Evolutionary conservation across 805 yeast species (phyloP).

Genomic region (Candida nanaspora): DNA sequence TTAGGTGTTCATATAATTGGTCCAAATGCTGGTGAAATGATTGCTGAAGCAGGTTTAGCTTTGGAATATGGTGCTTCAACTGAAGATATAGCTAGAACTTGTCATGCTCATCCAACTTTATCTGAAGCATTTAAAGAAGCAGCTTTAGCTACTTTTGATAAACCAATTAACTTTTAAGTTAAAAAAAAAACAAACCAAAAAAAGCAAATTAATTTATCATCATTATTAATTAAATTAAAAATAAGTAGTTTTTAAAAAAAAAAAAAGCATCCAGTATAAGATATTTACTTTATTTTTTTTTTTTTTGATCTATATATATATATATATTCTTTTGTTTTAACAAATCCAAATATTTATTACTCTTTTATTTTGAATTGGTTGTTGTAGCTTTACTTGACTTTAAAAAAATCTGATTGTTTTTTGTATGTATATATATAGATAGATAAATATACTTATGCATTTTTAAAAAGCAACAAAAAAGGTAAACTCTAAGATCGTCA

Average conservation of each 20-base stretch:
- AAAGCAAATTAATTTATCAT: not conserved
- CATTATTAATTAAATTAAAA: not conserved
- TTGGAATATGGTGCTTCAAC: constrained; percentile 98
- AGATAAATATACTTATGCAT: not conserved
- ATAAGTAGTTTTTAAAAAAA: not conserved
- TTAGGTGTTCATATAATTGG: constrained; percentile 97
- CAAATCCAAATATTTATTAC: no score
- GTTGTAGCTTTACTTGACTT: no score
- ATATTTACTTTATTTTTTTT: no score
- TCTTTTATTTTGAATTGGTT: no score
- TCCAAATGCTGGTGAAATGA: constrained; percentile 99
- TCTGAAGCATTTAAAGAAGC: constrained; percentile 99
- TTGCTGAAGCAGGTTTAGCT: constrained; percentile 97
- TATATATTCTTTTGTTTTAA: no score
- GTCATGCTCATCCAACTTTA: constrained; percentile 98
- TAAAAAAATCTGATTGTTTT: no score
- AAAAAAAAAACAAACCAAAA: not conserved
- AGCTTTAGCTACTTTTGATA: constrained; percentile 83
- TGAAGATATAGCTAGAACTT: constrained; percentile 94
- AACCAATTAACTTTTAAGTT: constrained; percentile 77
- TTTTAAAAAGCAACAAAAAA: not conserved
- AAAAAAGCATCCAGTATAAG: not conserved
- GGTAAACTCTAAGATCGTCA: no score
- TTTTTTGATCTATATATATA: no score
- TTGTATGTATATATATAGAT: no score